A percentile compares a stretch with the other conserved stretches of the same genome.
phyloP scores from a whole-genome alignment of 176 grass and related monocot genomes.

The Carex littledalei region DNA sequence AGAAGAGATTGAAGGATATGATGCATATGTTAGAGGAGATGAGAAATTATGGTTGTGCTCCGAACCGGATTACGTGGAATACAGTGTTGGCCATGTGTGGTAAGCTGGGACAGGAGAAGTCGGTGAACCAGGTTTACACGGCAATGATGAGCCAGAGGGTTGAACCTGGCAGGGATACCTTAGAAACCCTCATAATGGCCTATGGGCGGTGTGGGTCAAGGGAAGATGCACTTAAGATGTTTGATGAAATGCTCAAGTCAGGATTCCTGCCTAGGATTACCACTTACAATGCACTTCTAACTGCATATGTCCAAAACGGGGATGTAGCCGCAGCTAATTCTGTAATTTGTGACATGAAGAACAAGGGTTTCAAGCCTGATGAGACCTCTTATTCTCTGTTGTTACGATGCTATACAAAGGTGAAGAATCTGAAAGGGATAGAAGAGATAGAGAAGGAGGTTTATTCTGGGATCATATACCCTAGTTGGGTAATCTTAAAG shows the following conservation, averaged over 20 bases:
- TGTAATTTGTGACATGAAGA: conserved; percentile 54
- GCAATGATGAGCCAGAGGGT: conserved; percentile 70
- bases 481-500: conserved; percentile 76
- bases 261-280: conserved; percentile 62
- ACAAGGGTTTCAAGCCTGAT: conserved; percentile 69
- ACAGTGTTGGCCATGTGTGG: conserved; percentile 69
- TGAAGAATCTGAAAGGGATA: conserved; percentile 40
- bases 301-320: conserved; percentile 54
- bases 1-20: conserved; percentile 51
- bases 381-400: conserved; percentile 66
- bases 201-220: conserved; percentile 72
- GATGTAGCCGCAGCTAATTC: conserved; percentile 51
- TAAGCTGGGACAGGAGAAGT: conserved; percentile 65
- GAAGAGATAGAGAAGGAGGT: conserved; percentile 55
- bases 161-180: conserved; percentile 56
- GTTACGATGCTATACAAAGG: conserved; percentile 66
- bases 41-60: conserved; percentile 60
- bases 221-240: conserved; percentile 56
- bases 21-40: conserved; percentile 65
- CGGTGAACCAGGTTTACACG: conserved; percentile 46
- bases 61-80: conserved; percentile 81
- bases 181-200: conserved; percentile 69
- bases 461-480: conserved; percentile 57
- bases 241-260: conserved; percentile 64
- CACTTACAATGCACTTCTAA: conserved; percentile 77